Evolutionary conservation across 2,329 filamentous ascomycete species (phyloP), one percentile per base, ranked within the genome.

Genomic region (Cladosporium halotolerans): DNA sequence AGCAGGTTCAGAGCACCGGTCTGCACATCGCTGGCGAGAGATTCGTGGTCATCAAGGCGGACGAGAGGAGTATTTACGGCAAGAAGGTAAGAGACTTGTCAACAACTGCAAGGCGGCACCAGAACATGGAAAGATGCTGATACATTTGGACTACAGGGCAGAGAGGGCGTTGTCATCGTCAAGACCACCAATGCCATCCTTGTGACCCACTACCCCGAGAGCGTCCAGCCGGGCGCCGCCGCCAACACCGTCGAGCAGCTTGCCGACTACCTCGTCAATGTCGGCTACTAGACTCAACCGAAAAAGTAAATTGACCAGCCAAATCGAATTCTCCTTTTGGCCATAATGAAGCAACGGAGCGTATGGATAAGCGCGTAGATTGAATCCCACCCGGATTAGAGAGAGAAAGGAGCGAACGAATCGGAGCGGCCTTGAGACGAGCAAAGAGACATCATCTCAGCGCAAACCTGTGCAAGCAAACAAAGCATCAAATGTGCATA

Each of bases 181-280:
- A 95, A 95, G 79, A 95, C 92, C 66, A 85, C 80, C 67, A 86
- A 95, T 75, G 89, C 90, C 63, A 84, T 97, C 70, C 82, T 99
- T 69, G 75, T 99, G 70, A 87, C 83, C 63, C 89, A 96, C 78
- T 89, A 97, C 79, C 79, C 78, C 62, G 89, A 95, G 71, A 70
- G 71, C 58, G 76, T 84, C 62, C 79, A 87, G 70, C 88, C 87
- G 49, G 84, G 88, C 68, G 85, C 86, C 70, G 84, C 89, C 58
- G 84, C 84, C 64, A 81, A 81, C 69, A 88, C 87, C 46, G 87
- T 95, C 62, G 88, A 92, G 77, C 79, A 83, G 65, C 80, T 99
- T 58, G 89, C 82, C 66, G 88, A 95, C 73, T 96, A 97, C 78
- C 82, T 96, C 59, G 84, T 88, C 70, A 80, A 82, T 64, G 76